Percentiles rank a stretch among this genome's conserved stretches.
These are phyloP conservation scores for Aspergillus bridgeri DNA, from an alignment of 495 filamentous ascomycete species.

Conservation along the genomic window DNA sequence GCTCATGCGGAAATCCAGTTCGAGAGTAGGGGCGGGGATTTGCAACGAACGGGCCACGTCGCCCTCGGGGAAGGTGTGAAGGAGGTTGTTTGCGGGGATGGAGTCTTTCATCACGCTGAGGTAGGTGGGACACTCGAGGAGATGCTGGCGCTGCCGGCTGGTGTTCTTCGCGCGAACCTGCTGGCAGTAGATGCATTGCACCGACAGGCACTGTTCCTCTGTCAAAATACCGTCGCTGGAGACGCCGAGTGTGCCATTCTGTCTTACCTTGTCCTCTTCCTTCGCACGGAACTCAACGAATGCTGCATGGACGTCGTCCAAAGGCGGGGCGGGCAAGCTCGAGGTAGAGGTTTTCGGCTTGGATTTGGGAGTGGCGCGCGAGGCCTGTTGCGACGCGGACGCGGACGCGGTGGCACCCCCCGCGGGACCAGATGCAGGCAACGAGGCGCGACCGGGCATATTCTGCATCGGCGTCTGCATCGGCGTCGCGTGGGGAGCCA, in stretches of 20 bases:
- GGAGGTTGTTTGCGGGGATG: constrained; percentile 55
- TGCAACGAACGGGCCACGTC: constrained; percentile 50
- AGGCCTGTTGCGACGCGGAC: constrained; percentile 26
- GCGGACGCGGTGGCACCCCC: constrained; percentile 25
- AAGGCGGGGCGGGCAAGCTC: constrained; percentile 42
- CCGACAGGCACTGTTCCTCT: constrained; percentile 46
- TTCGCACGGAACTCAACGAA: constrained; percentile 57
- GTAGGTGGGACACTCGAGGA: constrained; percentile 54
- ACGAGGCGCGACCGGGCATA: constrained; percentile 35
- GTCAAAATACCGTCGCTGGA: constrained; percentile 8
- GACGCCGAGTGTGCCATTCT: background rate
- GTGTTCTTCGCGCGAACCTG: constrained; percentile 57
- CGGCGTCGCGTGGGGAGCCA: constrained; percentile 43
- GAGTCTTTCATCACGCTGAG: constrained; percentile 56
- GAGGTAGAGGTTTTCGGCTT: constrained; percentile 39
- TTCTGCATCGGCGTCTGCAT: constrained; percentile 44
- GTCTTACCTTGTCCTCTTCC: constrained; percentile 54
- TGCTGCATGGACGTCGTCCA: constrained; percentile 54
- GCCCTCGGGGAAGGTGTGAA: constrained; percentile 55
- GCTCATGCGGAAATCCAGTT: constrained; percentile 62
- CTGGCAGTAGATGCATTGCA: constrained; percentile 58
- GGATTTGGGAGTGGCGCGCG: constrained; percentile 42
- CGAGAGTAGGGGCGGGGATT: constrained; percentile 53
- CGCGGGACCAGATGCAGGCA: constrained; percentile 37
- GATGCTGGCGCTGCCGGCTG: constrained; percentile 52